These are phyloP conservation scores for Sequoia sempervirens DNA, from an alignment of 75 land plant genomes.

Conservation along the genomic window DNA sequence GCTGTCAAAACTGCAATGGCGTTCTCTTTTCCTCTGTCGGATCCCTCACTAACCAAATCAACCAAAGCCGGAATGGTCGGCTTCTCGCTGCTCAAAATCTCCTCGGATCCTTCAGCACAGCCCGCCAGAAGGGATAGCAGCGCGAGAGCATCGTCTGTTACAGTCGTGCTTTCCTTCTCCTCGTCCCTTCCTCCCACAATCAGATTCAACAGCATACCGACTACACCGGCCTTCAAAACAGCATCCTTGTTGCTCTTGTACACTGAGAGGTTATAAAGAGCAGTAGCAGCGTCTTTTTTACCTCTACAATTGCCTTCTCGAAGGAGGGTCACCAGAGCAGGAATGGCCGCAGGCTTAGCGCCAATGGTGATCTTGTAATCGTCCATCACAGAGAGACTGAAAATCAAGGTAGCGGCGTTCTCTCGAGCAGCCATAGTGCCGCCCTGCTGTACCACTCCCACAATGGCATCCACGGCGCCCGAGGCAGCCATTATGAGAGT, in stretches of 20 bases:
- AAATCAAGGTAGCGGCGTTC: conserved; percentile 76
- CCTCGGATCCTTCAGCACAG: conserved; percentile 33
- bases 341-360: conserved; percentile 32
- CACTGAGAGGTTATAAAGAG: conserved; percentile 50
- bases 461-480: conserved; percentile 43
- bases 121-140: conserved; percentile 44
- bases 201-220: conserved; percentile 42
- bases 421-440: conserved; percentile 58
- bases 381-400: conserved; percentile 52
- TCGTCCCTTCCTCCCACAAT: conserved; percentile 38
- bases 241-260: conserved; percentile 37
- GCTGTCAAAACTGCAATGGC: conserved; percentile 41
- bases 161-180: conserved; percentile 21
- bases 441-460: conserved; percentile 44
- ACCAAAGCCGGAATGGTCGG: conserved; percentile 30
- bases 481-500: conserved; percentile 55
- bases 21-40: conserved; percentile 60
- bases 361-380: conserved; percentile 55
- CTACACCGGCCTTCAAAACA: conserved; percentile 44
- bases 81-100: conserved; percentile 14
- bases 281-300: conserved; percentile 71
- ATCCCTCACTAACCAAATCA: conserved; percentile 52
- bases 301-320: conserved; percentile 46
- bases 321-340: conserved; percentile 40
- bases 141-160: conserved; percentile 56